Evolutionary conservation across 2,329 filamentous ascomycete genomes (phyloP).

Genomic region (Furcasterigmium sp.): DNA sequence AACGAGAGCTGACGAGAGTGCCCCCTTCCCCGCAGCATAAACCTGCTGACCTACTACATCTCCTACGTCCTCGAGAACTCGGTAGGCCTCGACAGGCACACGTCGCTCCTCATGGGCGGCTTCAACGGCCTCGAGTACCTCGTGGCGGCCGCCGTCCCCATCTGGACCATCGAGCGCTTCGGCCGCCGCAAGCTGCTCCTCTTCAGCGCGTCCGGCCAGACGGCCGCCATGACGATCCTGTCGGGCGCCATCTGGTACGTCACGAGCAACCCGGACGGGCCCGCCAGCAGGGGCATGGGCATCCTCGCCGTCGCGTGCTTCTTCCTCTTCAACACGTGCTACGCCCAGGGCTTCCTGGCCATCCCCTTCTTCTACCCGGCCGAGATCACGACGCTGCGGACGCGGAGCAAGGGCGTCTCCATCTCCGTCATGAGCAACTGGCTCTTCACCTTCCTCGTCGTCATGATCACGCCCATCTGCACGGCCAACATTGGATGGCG

Average conservation of each 20-base stretch:
- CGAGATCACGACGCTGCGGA: slow-evolving; percentile 47
- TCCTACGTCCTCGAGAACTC: slow-evolving; percentile 34
- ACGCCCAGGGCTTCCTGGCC: slow-evolving; percentile 60
- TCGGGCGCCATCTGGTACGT: slow-evolving; percentile 50
- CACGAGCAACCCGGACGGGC: slow-evolving; percentile 19
- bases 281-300: slow-evolving; percentile 52
- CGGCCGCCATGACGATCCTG: slow-evolving; percentile 54
- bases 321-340: slow-evolving; percentile 66
- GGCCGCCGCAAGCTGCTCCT: slow-evolving; percentile 42
- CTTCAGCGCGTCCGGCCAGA: slow-evolving; percentile 39
- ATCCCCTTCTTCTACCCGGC: slow-evolving; percentile 57
- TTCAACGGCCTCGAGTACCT: slow-evolving; percentile 52
- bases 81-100: slow-evolving; percentile 10
- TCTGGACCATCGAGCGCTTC: slow-evolving; percentile 45
- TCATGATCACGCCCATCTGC: slow-evolving; percentile 60
- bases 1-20: not conserved
- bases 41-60: slow-evolving; percentile 42
- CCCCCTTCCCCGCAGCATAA: slow-evolving; percentile 24
- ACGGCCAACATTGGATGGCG: slow-evolving; percentile 50
- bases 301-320: slow-evolving; percentile 65
- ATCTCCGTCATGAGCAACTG: slow-evolving; percentile 60
- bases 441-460: slow-evolving; percentile 41
- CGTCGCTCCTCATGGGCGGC: slow-evolving; percentile 44
- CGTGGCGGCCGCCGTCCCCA: slow-evolving; percentile 47
- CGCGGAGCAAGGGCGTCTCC: slow-evolving; percentile 38